These are phyloP conservation scores for Xylariales sp. DNA, from an alignment of 2,329 filamentous ascomycete species.

Conservation along the genomic window DNA sequence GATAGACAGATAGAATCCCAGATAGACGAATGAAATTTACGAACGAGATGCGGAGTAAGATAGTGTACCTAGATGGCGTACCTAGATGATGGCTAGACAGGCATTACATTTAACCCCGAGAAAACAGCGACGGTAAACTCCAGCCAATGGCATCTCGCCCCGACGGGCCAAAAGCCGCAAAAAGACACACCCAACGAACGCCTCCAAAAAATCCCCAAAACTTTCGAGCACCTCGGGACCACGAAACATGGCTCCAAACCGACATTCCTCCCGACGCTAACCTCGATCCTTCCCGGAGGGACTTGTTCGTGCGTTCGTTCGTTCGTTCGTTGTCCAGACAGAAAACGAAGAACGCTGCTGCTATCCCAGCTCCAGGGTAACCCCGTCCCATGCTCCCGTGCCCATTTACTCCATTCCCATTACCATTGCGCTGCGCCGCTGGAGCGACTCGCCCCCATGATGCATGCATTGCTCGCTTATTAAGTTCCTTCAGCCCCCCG, in stretches of 20 bases:
- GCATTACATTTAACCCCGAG: slow-evolving; percentile 23
- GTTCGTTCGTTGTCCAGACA: too few species aligned
- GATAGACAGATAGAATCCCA: background rate
- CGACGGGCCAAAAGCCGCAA: background rate
- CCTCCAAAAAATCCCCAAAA: too few species aligned
- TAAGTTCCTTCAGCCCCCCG: background rate
- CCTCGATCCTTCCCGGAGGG: background rate
- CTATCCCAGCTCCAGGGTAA: background rate
- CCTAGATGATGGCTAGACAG: too few species aligned
- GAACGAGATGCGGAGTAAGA: background rate
- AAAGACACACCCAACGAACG: background rate
- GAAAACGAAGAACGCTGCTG: too few species aligned
- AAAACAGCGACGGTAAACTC: slow-evolving; percentile 23
- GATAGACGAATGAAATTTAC: background rate
- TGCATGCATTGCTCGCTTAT: slow-evolving; percentile 16
- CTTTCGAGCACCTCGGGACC: too few species aligned
- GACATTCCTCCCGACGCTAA: slow-evolving; percentile 1
- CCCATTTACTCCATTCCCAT: background rate
- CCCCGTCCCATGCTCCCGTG: background rate
- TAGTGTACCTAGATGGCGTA: too few species aligned
- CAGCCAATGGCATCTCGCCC: slow-evolving; percentile 6
- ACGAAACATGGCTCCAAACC: too few species aligned
- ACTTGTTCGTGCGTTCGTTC: too few species aligned
- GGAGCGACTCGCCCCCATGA: too few species aligned
- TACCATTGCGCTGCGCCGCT: too few species aligned